A percentile compares a stretch with the other conserved stretches of the same genome.
Conservation (phyloP, 2,329 filamentous ascomycete species). For the Coniochaeta pulveracea region DNA sequence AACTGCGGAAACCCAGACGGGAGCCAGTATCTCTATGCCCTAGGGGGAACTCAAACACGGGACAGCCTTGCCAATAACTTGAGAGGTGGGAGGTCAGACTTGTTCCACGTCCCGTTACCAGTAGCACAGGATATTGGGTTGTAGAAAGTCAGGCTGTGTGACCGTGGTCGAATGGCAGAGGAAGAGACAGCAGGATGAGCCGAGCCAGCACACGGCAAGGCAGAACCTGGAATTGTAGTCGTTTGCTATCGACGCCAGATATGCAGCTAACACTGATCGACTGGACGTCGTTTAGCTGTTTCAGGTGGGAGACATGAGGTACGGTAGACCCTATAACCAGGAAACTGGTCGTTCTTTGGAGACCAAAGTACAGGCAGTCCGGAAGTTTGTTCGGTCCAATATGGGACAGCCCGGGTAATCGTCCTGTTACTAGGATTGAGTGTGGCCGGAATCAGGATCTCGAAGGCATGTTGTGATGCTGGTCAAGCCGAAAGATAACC, state of each 20-base stretch:
- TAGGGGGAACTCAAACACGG: too few relatives aligned
- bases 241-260: not conserved
- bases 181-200: too few relatives aligned
- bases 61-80: too few relatives aligned
- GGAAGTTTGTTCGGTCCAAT: conserved; percentile 16
- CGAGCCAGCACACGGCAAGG: too few relatives aligned
- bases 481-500: conserved; percentile 1
- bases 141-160: too few relatives aligned
- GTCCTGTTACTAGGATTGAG: conserved; percentile 15
- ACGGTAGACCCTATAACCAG: not conserved
- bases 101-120: too few relatives aligned
- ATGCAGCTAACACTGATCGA: conserved; percentile 3
- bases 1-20: too few relatives aligned
- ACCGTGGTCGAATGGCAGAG: too few relatives aligned
- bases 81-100: too few relatives aligned
- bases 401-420: conserved; percentile 17
- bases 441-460: conserved; percentile 13
- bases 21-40: too few relatives aligned
- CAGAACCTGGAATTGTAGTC: not conserved
- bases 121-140: too few relatives aligned
- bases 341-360: conserved; percentile 3
- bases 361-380: conserved; percentile 10
- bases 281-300: not conserved
- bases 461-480: conserved; percentile 8
- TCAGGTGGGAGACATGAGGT: not conserved